Conservation (phyloP, 2,329 filamentous ascomycete genomes). For the Colletotrichum eleusines region DNA sequence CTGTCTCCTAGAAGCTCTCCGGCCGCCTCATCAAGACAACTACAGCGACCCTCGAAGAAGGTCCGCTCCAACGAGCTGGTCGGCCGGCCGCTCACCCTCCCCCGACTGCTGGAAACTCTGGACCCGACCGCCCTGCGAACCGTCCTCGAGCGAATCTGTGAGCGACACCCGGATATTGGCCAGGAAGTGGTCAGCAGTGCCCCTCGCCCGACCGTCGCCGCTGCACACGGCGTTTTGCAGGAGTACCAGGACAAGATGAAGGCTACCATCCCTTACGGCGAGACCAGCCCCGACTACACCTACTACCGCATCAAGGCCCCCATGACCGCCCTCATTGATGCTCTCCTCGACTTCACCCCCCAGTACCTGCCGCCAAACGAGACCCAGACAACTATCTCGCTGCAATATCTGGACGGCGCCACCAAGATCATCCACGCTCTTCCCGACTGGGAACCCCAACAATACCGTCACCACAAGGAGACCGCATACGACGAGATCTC, state of each 20-base stretch:
- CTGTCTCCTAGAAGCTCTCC: slow-evolving; percentile 89
- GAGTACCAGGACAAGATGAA: slow-evolving; percentile 85
- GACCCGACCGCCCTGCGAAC: slow-evolving; percentile 86
- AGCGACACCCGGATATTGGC: slow-evolving; percentile 86
- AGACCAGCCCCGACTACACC: slow-evolving; percentile 88
- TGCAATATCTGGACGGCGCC: slow-evolving; percentile 89
- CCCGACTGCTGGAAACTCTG: slow-evolving; percentile 92
- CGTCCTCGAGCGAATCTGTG: slow-evolving; percentile 91
- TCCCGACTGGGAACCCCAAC: slow-evolving; percentile 89
- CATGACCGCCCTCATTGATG: slow-evolving; percentile 84
- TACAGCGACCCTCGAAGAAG: slow-evolving; percentile 76
- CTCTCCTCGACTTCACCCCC: slow-evolving; percentile 92
- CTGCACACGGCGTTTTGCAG: slow-evolving; percentile 82
- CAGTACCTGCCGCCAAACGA: slow-evolving; percentile 96
- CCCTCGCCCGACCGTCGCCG: slow-evolving; percentile 86
- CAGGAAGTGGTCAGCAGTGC: slow-evolving; percentile 86
- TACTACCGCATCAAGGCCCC: slow-evolving; percentile 92
- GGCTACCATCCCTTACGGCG: slow-evolving; percentile 86
- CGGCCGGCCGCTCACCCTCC: slow-evolving; percentile 67
- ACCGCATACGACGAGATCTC: slow-evolving; percentile 97
- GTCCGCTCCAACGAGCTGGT: slow-evolving; percentile 72
- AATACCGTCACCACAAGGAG: slow-evolving; percentile 92
- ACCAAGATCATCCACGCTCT: slow-evolving; percentile 91
- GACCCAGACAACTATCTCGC: slow-evolving; percentile 82
- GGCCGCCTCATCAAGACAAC: slow-evolving; percentile 75